Percentiles rank a stretch among this genome's conserved stretches.
Evolutionary conservation across 345 rosid genomes (phyloP).

Genomic region (Zanthoxylum bungeanum): DNA sequence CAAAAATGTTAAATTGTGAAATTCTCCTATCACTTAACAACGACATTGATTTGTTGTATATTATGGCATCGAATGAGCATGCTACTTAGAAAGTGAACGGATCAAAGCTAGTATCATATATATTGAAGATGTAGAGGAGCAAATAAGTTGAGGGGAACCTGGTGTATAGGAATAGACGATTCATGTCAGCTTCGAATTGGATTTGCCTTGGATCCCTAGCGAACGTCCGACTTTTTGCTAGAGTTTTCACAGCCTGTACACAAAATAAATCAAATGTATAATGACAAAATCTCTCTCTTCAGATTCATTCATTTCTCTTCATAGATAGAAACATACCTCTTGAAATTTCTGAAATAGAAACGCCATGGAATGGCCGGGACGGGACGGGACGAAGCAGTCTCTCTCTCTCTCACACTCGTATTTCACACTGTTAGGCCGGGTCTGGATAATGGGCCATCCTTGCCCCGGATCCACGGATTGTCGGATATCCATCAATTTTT

Average conservation of each 20-base stretch:
- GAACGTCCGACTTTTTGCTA: conserved; percentile 69
- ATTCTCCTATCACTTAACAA: too few relatives aligned
- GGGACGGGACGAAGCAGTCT: too few relatives aligned
- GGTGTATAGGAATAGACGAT: conserved; percentile 73
- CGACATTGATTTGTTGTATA: too few relatives aligned
- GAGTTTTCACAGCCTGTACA: conserved; percentile 56
- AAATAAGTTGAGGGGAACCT: conserved; percentile 32
- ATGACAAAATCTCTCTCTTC: too few relatives aligned
- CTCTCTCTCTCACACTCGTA: neutral
- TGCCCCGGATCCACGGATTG: too few relatives aligned
- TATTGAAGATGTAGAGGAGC: neutral
- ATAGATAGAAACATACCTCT: conserved; percentile 21
- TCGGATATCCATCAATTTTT: too few relatives aligned
- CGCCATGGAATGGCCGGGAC: too few relatives aligned
- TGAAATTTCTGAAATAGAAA: conserved; percentile 45
- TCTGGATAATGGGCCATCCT: too few relatives aligned
- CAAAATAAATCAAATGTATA: neutral
- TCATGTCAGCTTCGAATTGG: conserved; percentile 76
- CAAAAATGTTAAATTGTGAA: neutral
- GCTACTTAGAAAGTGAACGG: neutral
- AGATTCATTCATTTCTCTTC: too few relatives aligned
- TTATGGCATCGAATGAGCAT: too few relatives aligned
- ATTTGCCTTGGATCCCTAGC: conserved; percentile 66
- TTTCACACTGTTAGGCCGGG: too few relatives aligned
- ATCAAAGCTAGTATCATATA: too few relatives aligned